phyloP scores from a whole-genome alignment of 371 early-diverging fungal genomes.

The Fennellomyces sp. region DNA sequence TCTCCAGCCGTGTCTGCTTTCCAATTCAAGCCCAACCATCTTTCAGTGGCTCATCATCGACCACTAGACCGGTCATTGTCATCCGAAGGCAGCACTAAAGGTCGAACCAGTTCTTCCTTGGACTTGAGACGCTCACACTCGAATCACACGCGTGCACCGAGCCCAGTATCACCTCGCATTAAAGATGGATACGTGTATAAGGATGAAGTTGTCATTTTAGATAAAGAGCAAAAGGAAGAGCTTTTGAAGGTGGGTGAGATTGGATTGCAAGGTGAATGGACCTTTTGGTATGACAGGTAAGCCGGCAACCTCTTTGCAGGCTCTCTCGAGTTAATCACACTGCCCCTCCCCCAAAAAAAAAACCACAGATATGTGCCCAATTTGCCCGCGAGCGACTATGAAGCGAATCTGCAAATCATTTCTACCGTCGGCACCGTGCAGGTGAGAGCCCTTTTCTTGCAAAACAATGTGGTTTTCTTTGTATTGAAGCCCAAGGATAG shows the following conservation, averaged over 20 bases:
- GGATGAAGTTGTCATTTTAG: slow-evolving; percentile 30
- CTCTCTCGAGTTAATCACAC: too few relatives aligned
- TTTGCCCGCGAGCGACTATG: slow-evolving; percentile 58
- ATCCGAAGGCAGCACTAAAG: slow-evolving; percentile 11
- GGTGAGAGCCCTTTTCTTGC: slow-evolving; percentile 29
- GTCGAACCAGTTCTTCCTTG: neutral
- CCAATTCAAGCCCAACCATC: slow-evolving; percentile 28
- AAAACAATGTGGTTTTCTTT: neutral
- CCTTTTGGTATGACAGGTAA: slow-evolving; percentile 72
- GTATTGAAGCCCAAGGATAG: slow-evolving; percentile 13
- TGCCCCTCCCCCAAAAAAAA: neutral
- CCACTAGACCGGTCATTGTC: slow-evolving; percentile 1
- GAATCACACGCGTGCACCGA: slow-evolving; percentile 3
- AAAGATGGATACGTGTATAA: slow-evolving; percentile 34
- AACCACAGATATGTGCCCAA: slow-evolving; percentile 51
- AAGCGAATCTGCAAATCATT: slow-evolving; percentile 58
- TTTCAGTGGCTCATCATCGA: neutral
- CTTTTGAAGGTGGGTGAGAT: slow-evolving; percentile 33
- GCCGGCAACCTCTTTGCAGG: neutral
- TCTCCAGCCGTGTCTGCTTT: slow-evolving; percentile 44
- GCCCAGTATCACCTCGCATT: slow-evolving; percentile 12
- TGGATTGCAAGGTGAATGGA: slow-evolving; percentile 60
- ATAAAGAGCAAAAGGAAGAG: slow-evolving; percentile 30
- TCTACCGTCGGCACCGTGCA: slow-evolving; percentile 65
- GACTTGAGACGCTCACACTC: slow-evolving; percentile 14